Evolutionary conservation across 345 rosid species (phyloP).

Genomic region (Eutrema heterophyllum): DNA sequence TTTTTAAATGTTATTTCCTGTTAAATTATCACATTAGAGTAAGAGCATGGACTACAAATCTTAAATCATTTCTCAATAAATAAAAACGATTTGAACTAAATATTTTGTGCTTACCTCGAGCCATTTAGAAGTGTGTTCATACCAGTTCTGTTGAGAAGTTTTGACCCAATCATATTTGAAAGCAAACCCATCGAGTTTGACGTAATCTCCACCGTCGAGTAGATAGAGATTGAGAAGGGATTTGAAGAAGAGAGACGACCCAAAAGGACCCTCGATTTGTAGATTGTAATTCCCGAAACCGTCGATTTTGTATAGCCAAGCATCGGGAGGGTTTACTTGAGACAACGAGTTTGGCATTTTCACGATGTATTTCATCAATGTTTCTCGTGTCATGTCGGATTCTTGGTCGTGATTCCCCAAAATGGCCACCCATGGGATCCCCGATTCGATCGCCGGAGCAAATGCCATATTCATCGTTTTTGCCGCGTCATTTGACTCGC

Average conservation of each 20-base stretch:
- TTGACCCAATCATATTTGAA: constrained; percentile 72
- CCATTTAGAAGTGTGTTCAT: constrained; percentile 62
- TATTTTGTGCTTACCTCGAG: constrained; percentile 42
- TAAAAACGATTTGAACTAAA: background rate
- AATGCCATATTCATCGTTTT: constrained; percentile 65
- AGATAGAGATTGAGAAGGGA: constrained; percentile 81
- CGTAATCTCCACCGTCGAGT: constrained; percentile 83
- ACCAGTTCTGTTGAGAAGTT: constrained; percentile 86
- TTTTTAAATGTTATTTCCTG: too few species aligned
- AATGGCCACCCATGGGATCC: constrained; percentile 86
- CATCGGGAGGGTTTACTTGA: constrained; percentile 55
- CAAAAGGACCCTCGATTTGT: constrained; percentile 63
- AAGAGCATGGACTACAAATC: background rate
- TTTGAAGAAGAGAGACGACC: constrained; percentile 62
- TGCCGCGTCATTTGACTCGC: constrained; percentile 59
- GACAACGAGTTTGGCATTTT: constrained; percentile 62
- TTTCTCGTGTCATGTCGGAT: constrained; percentile 69
- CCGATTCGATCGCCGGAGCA: constrained; percentile 67
- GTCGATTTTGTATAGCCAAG: constrained; percentile 43
- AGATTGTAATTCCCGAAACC: constrained; percentile 94
- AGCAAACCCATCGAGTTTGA: constrained; percentile 44
- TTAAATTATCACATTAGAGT: background rate
- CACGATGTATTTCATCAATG: constrained; percentile 65
- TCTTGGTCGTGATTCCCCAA: constrained; percentile 93
- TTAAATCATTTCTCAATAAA: background rate